A percentile compares a stretch with the other conserved stretches of the same genome.
phyloP scores from a whole-genome alignment of 2,329 filamentous ascomycete species.

The Colletotrichum phormii region DNA sequence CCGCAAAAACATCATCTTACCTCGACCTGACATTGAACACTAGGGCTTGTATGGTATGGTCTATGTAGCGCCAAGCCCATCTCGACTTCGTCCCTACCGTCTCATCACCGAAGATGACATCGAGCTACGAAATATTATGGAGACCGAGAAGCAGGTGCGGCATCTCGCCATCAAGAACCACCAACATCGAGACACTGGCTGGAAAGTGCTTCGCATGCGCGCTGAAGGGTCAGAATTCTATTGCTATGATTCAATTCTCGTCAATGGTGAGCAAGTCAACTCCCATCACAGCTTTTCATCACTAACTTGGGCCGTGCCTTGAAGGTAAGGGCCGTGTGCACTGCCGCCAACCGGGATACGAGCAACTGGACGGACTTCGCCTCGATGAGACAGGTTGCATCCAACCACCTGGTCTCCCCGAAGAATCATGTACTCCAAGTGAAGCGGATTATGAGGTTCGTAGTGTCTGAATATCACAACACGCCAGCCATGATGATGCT shows the following conservation, averaged over 20 bases:
- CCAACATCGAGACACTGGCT: slow-evolving; percentile 31
- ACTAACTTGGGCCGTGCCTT: background rate
- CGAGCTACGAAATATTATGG: slow-evolving; percentile 23
- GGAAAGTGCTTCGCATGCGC: slow-evolving; percentile 32
- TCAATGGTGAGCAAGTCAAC: slow-evolving; percentile 36
- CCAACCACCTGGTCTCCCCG: slow-evolving; percentile 18
- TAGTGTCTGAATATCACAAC: background rate
- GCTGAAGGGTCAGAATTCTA: slow-evolving; percentile 33
- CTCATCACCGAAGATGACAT: slow-evolving; percentile 18
- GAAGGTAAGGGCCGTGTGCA: slow-evolving; percentile 41
- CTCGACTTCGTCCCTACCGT: slow-evolving; percentile 18
- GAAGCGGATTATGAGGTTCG: slow-evolving; percentile 25
- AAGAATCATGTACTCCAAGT: slow-evolving; percentile 22
- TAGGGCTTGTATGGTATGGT: slow-evolving; percentile 34
- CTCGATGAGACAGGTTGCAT: slow-evolving; percentile 30
- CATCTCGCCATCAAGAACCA: slow-evolving; percentile 34
- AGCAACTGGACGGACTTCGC: slow-evolving; percentile 3
- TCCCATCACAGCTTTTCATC: too few relatives aligned
- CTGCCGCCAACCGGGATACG: slow-evolving; percentile 34
- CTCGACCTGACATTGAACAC: background rate
- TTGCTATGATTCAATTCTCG: slow-evolving; percentile 41
- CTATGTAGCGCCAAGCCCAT: slow-evolving; percentile 25
- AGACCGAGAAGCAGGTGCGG: slow-evolving; percentile 19
- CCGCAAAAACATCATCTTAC: background rate
- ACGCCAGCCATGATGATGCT: background rate